Base-by-base conservation (phyloP, 495 filamentous ascomycete species). In the Hypoxylon lienhwacheense region DNA sequence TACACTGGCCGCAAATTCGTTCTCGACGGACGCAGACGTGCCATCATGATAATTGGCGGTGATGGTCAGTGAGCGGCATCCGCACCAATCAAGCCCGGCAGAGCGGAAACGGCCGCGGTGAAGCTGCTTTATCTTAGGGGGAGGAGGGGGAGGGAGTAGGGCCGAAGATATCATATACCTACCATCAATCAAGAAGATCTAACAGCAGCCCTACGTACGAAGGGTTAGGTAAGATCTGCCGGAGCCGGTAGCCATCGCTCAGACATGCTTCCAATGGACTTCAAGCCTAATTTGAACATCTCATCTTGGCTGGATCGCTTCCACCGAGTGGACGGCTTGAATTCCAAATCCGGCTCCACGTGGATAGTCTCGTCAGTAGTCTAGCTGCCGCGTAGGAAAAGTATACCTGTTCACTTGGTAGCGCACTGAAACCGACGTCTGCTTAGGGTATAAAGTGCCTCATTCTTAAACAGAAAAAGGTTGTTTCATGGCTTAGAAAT, bases 271-370 rank as follows among this genome's bases (percentile, higher is more conserved):
- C 7, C 3, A 19, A 24, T 8, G 5, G 19, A 1, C 37, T 4
- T 15, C 15, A 28, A 26, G 1, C 7, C 33, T 12, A 31, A 25
- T 10, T 48, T 37, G 36, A 37, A 7, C 32, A 19, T 26, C 24
- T 22, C 14, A 12, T 17, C 22, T 7, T 37, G 22, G 8, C 22
- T 37, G 15, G n/a, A n/a, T n/a, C n/a, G 32, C 22, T 25, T 20
- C 11, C n/a, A n/a, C 7, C 15, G 4, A 17, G 19, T 48, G 12
- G 14, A n/a, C n/a, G 0, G 8, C 4, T 1, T 25, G 29, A 37
- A 48, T 48, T 48, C 45, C 45, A 48, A 48, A 48, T 48, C 32
- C 20, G n/a, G n/a, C n/a, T n/a, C n/a, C n/a, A n/a, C n/a, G n/a
- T n/a, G n/a, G n/a, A n/a, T n/a, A n/a, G n/a, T n/a, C n/a, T n/a